Percentiles rank a stretch among this genome's conserved stretches.
Evolutionary conservation across 768 basidiomycete genomes (phyloP).

Genomic region (Leucogyrophana mollusca): DNA sequence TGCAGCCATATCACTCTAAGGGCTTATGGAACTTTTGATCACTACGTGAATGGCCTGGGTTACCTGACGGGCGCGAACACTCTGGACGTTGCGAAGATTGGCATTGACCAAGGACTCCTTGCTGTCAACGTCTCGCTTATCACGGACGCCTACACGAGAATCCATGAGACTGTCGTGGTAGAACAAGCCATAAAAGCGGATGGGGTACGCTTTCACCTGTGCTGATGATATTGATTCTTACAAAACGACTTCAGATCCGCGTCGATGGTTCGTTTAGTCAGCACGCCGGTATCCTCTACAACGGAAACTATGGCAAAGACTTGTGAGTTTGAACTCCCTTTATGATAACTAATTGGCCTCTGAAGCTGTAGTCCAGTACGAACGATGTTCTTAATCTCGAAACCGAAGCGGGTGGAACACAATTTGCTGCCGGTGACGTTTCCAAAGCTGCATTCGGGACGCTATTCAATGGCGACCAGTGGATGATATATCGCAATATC

Average conservation of each 20-base stretch:
- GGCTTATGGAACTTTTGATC: conserved; percentile 47
- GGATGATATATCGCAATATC: conserved; percentile 69
- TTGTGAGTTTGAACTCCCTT: conserved; percentile 28
- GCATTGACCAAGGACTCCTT: conserved; percentile 47
- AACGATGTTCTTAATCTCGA: conserved; percentile 65
- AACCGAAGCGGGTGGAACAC: conserved; percentile 57
- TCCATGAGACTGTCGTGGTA: conserved; percentile 54
- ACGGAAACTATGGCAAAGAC: conserved; percentile 67
- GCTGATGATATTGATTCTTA: not conserved
- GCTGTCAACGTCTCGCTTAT: conserved; percentile 42
- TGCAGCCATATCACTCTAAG: conserved; percentile 53
- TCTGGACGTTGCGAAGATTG: conserved; percentile 63
- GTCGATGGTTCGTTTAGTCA: conserved; percentile 33
- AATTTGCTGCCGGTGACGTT: conserved; percentile 44
- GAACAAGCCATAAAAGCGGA: conserved; percentile 49
- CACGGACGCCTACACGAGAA: conserved; percentile 45
- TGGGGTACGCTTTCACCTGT: conserved; percentile 43
- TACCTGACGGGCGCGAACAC: conserved; percentile 64
- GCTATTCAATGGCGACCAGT: conserved; percentile 56
- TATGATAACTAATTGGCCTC: not conserved
- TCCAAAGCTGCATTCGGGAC: conserved; percentile 51
- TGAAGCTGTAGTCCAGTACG: conserved; percentile 33
- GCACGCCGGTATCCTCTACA: conserved; percentile 66
- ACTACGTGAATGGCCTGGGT: conserved; percentile 41
- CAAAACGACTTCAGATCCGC: conserved; percentile 2